Evolutionary conservation across 2,329 filamentous ascomycete species (phyloP).

Genomic region (Zymoseptoria brevis): DNA sequence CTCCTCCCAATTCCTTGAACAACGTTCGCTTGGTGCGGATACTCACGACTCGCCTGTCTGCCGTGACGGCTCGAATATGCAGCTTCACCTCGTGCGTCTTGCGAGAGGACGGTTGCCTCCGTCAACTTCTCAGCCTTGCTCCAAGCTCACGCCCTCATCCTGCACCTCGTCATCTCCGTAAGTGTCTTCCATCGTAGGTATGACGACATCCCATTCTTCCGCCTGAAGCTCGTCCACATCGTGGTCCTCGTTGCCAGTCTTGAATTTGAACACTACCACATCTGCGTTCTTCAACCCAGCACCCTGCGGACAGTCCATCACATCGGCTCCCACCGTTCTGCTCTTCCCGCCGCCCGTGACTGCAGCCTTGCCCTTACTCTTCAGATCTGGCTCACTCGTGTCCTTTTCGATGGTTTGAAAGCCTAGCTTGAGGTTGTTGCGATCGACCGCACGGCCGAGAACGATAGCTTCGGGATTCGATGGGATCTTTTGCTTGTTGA

Average conservation of each 20-base stretch:
- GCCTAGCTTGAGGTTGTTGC: slow-evolving; percentile 33
- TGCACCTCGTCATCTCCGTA: slow-evolving; percentile 20
- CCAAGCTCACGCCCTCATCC: slow-evolving; percentile 19
- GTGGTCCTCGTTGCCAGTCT: slow-evolving; percentile 11
- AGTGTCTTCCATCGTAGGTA: slow-evolving; percentile 28
- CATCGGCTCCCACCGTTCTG: slow-evolving; percentile 29
- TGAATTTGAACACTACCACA: slow-evolving; percentile 31
- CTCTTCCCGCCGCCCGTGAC: slow-evolving; percentile 7
- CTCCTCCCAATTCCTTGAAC: no score
- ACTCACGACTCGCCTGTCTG: no score
- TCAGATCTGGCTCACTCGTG: slow-evolving; percentile 23
- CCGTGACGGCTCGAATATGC: no score
- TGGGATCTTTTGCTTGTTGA: slow-evolving; percentile 33
- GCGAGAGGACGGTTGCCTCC: background rate
- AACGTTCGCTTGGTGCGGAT: no score
- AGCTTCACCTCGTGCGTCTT: no score
- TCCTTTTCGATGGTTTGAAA: slow-evolving; percentile 31
- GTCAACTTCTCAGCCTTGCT: slow-evolving; percentile 15
- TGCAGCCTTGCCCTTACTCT: slow-evolving; percentile 33
- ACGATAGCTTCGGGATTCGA: slow-evolving; percentile 32
- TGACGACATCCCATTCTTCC: slow-evolving; percentile 28
- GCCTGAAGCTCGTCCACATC: slow-evolving; percentile 7
- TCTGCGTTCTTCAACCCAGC: slow-evolving; percentile 28
- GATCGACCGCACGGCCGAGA: slow-evolving; percentile 35
- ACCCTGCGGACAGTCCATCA: slow-evolving; percentile 31